Percentiles rank a stretch among this genome's conserved stretches.
Evolutionary conservation across 768 basidiomycete species (phyloP).

Genomic region (Macrolepiota albuminosa): DNA sequence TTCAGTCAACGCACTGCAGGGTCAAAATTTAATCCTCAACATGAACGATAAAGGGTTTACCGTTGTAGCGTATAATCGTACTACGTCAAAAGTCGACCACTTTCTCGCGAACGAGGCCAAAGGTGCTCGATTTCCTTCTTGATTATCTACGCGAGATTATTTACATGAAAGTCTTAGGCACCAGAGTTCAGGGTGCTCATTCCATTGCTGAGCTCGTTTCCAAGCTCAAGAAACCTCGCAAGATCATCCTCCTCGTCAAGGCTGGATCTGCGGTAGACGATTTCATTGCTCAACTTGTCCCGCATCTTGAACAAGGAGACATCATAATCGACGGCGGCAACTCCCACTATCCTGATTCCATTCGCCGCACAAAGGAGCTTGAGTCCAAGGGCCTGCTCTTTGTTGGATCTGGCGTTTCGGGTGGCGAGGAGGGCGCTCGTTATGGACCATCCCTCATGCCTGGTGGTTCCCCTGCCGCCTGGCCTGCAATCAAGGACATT

Average conservation of each 20-base stretch:
- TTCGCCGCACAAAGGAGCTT: conserved; percentile 89
- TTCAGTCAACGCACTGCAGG: conserved; percentile 40
- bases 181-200: conserved; percentile 92
- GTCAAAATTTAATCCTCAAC: conserved; percentile 96
- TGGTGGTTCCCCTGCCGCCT: conserved; percentile 89
- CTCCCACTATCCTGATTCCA: conserved; percentile 98
- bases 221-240: conserved; percentile 93
- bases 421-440: conserved; percentile 98
- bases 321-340: conserved; percentile 99
- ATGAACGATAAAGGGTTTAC: conserved; percentile 99
- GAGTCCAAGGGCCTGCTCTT: conserved; percentile 94
- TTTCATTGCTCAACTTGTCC: conserved; percentile 87
- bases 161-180: conserved; percentile 49
- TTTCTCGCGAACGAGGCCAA: conserved; percentile 98
- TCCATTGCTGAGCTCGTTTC: conserved; percentile 85
- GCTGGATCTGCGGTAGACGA: conserved; percentile 94
- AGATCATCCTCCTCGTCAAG: conserved; percentile 98
- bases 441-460: conserved; percentile 99
- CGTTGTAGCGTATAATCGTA: conserved; percentile 97
- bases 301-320: conserved; percentile 90
- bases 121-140: conserved; percentile 48
- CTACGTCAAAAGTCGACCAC: conserved; percentile 89
- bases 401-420: conserved; percentile 98
- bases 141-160: conserved; percentile 16
- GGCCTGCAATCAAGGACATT: conserved; percentile 96